Evolutionary conservation across 805 yeast genomes (phyloP).

Genomic region (Wickerhamiella qilinensis): DNA sequence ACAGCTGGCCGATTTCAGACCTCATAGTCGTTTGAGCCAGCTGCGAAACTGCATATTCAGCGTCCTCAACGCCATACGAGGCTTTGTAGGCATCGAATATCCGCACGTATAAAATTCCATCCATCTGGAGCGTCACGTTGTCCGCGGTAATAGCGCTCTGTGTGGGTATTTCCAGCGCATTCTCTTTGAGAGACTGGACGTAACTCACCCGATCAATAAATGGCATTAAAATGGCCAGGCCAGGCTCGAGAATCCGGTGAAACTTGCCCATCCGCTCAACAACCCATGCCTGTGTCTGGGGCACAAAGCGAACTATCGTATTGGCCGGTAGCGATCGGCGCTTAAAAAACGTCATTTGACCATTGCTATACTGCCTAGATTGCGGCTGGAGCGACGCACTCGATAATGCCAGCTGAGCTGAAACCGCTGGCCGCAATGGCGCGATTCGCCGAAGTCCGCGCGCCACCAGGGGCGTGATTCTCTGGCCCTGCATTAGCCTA

Average conservation of each 20-base stretch:
- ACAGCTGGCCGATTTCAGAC: constrained; percentile 70
- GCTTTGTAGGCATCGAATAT: constrained; percentile 76
- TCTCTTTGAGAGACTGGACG: constrained; percentile 68
- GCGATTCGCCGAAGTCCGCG: neutral
- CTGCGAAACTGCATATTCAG: constrained; percentile 70
- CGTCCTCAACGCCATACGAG: constrained; percentile 75
- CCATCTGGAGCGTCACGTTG: constrained; percentile 71
- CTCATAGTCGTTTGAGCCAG: constrained; percentile 86
- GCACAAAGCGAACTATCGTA: constrained; percentile 62
- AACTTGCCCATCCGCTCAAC: constrained; percentile 86
- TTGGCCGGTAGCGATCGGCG: constrained; percentile 53
- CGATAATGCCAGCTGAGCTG: no score
- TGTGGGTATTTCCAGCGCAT: constrained; percentile 70
- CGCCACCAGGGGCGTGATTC: no score
- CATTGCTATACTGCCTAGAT: neutral
- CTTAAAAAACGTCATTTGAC: constrained; percentile 38
- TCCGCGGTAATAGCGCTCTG: constrained; percentile 79
- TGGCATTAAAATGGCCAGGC: constrained; percentile 59
- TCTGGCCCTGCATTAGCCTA: no score
- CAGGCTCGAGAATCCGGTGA: constrained; percentile 53
- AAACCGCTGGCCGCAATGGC: no score
- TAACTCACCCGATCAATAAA: constrained; percentile 60
- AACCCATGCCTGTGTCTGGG: constrained; percentile 83
- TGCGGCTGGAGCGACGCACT: neutral
- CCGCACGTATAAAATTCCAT: constrained; percentile 64